A percentile compares a stretch with the other conserved stretches of the same genome.
Evolutionary conservation across 768 basidiomycete genomes (phyloP).

Genomic region (Hysterangium stoloniferum): DNA sequence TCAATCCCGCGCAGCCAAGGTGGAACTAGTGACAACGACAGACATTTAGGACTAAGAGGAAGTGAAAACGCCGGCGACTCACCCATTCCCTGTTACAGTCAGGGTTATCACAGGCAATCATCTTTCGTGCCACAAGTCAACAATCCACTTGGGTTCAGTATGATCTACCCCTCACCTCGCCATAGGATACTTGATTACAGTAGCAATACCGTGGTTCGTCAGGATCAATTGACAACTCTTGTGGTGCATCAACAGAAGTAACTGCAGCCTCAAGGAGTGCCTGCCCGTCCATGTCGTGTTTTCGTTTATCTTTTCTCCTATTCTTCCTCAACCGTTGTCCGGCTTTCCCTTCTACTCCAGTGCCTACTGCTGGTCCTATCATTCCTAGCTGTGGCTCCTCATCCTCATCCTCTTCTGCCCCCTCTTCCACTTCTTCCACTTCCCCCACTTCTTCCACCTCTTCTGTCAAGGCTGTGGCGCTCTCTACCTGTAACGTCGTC

Average conservation of each 20-base stretch:
- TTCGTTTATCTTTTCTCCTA: conserved; percentile 2
- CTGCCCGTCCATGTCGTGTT: neutral
- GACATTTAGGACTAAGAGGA: neutral
- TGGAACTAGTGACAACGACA: conserved; percentile 52
- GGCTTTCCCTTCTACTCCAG: conserved; percentile 10
- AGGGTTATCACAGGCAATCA: conserved; percentile 79
- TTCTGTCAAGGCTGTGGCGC: conserved; percentile 19
- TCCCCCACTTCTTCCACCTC: too few species aligned
- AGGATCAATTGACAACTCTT: conserved; percentile 33
- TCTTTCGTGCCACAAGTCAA: conserved; percentile 36
- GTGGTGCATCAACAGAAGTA: conserved; percentile 27
- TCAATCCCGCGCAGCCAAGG: conserved; percentile 55
- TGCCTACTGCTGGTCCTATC: conserved; percentile 3
- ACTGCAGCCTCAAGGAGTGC: neutral
- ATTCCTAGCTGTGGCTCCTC: conserved; percentile 18
- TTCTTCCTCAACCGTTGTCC: neutral
- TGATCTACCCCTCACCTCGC: conserved; percentile 48
- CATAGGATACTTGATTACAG: conserved; percentile 73
- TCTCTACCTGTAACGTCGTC: conserved; percentile 10
- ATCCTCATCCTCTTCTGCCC: conserved; percentile 19
- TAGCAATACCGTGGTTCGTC: conserved; percentile 68
- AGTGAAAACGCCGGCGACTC: conserved; percentile 23
- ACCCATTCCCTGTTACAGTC: conserved; percentile 81
- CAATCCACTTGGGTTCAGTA: neutral
- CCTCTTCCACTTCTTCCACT: too few species aligned